Evolutionary conservation across 371 early-diverging fungal species (phyloP).

Genomic region (Rozella allomycis): DNA sequence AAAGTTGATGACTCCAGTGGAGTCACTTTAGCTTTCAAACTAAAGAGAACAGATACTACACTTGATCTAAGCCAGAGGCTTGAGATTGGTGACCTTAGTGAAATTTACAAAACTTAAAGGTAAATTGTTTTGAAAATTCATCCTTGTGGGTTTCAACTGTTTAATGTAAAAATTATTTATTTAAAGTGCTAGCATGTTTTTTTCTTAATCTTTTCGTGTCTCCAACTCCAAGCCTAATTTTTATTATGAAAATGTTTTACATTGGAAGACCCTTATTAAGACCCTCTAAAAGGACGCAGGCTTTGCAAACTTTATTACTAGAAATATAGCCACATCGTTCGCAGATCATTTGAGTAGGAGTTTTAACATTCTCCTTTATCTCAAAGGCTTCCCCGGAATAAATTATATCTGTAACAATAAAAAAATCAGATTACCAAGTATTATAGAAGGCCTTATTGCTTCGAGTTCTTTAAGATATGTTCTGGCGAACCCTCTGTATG

Average conservation of each 20-base stretch:
- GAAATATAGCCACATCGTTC: constrained; percentile 86
- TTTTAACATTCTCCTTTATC: constrained; percentile 29
- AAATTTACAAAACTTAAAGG: too few species aligned
- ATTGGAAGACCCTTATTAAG: constrained; percentile 71
- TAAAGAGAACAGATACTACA: constrained; percentile 63
- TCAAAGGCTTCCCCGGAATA: constrained; percentile 78
- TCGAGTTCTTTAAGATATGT: constrained; percentile 93
- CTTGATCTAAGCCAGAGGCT: constrained; percentile 59
- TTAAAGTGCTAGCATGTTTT: background rate
- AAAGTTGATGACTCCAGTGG: constrained; percentile 19
- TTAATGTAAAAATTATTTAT: too few species aligned
- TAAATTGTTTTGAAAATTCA: too few species aligned
- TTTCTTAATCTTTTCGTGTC: background rate
- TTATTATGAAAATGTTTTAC: constrained; percentile 1
- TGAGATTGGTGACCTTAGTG: too few species aligned
- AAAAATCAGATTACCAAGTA: constrained; percentile 52
- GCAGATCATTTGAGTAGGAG: constrained; percentile 25
- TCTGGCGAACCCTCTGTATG: constrained; percentile 92
- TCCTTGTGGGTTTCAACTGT: too few species aligned
- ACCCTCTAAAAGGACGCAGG: constrained; percentile 80
- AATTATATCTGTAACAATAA: constrained; percentile 50
- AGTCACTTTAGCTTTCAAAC: constrained; percentile 42
- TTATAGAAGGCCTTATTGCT: constrained; percentile 66
- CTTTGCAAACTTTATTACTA: constrained; percentile 72
- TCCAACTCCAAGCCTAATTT: background rate